Percentiles rank a stretch among this genome's conserved stretches.
phyloP scores from a whole-genome alignment of 73 alveolate genomes.

The Paramecium biaurelia region DNA sequence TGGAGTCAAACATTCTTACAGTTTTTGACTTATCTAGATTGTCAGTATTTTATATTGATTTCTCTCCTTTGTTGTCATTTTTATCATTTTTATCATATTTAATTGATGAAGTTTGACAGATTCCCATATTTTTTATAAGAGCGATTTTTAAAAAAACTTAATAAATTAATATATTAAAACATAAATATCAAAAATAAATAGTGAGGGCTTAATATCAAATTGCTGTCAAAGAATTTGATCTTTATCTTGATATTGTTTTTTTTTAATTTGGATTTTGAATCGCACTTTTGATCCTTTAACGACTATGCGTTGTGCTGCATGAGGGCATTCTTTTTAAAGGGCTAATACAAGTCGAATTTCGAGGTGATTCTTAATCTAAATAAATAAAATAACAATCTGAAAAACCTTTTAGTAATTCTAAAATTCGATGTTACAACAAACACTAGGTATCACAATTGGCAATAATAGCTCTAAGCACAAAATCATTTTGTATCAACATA shows the following conservation, averaged over 20 bases:
- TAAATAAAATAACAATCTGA: background rate
- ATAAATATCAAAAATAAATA: background rate
- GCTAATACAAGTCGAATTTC: background rate
- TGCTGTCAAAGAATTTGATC: background rate
- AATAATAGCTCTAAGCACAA: background rate
- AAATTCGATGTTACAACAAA: background rate
- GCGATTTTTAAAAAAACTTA: background rate
- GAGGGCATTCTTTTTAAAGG: background rate
- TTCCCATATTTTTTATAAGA: background rate
- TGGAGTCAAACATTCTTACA: background rate
- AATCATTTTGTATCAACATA: conserved; percentile 12
- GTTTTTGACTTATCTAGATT: background rate
- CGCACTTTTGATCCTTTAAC: background rate
- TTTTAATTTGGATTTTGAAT: background rate
- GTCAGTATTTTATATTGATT: background rate
- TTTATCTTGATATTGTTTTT: background rate
- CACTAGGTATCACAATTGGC: background rate
- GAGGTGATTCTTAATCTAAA: conserved; percentile 41
- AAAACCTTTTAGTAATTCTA: background rate
- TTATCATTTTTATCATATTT: background rate
- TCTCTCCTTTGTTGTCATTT: background rate
- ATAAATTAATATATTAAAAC: background rate
- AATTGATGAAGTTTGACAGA: background rate
- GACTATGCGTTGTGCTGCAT: background rate
- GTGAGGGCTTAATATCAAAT: background rate